Evolutionary conservation across 1,284 basidiomycete species (phyloP), one percentile per base, ranked within the genome.

Genomic region (Moesziomyces aphidis): DNA sequence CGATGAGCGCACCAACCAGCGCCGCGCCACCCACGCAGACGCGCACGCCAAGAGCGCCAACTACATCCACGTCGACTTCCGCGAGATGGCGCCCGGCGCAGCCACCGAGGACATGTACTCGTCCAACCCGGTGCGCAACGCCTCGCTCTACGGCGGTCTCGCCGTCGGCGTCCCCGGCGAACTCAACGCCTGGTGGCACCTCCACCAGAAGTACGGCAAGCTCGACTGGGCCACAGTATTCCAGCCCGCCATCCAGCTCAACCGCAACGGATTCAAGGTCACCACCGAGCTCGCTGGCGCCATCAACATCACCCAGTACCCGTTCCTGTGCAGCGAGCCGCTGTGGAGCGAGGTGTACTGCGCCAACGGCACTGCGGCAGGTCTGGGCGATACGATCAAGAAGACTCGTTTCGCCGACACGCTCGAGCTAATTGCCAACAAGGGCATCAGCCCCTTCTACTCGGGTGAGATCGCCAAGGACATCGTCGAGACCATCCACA

Each of bases 11-110:
- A 60, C 57, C 44, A 69, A 69, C 59, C 31, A 44, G 39, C 58
- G 55, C 23, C 57, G 61, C 19, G 58, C 34, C 51, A 61, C 63
- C 46, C 5, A 21, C 5, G 22, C 60, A n/a, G 67, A 69, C 17
- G 67, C 67, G 3, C 55, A 48, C 31, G 59, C 56, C 49, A 54
- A 58, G 47, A 60, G 77, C 15, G 80, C 80, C 7, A 78, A 64
- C 7, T 85, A 86, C 60, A 74, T 83, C 26, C 81, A 82, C 34
- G 82, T 87, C 36, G 86, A 87, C 77, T 86, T 86, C 70, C 79
- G 86, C 17, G 86, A 87, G 77, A 84, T 80, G 5, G 80, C 82
- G 73, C 86, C 86, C 0, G 84, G 82, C 9, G 81, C 77, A 0
- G 82, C 81, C 0, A 85, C 86, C 55, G 79, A 83, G 60, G 84